phyloP scores from a whole-genome alignment of 2,329 filamentous ascomycete species.

The Graphium sp. region DNA sequence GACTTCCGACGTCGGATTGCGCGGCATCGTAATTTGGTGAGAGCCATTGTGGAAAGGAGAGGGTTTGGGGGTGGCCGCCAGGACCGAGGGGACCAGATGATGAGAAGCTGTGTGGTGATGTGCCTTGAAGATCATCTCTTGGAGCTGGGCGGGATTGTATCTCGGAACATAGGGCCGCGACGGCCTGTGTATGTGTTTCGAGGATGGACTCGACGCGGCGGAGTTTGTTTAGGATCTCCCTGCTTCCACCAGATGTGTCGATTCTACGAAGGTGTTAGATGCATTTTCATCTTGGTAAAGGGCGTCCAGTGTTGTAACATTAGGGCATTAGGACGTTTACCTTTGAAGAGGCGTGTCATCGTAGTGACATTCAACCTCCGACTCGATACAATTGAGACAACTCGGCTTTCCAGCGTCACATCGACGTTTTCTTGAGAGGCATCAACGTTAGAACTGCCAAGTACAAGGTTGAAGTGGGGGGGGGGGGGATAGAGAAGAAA shows the following conservation, averaged over 20 bases:
- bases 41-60: too few relatives aligned
- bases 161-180: slow-evolving; percentile 7
- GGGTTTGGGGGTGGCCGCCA: too few relatives aligned
- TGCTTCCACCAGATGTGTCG: slow-evolving; percentile 12
- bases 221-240: slow-evolving; percentile 11
- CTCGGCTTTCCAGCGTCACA: slow-evolving; percentile 11
- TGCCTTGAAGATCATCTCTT: slow-evolving; percentile 3
- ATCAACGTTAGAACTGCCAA: neutral
- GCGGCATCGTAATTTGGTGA: neutral
- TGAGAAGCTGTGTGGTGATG: slow-evolving; percentile 7
- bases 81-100: slow-evolving; percentile 4
- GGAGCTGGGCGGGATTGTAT: neutral
- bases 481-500: too few relatives aligned
- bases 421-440: slow-evolving; percentile 10
- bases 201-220: slow-evolving; percentile 11
- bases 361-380: slow-evolving; percentile 11
- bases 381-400: slow-evolving; percentile 10
- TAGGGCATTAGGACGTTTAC: too few relatives aligned
- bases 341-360: slow-evolving; percentile 12
- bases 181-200: slow-evolving; percentile 7
- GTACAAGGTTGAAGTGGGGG: too few relatives aligned
- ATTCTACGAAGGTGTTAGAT: slow-evolving; percentile 9
- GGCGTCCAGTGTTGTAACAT: too few relatives aligned
- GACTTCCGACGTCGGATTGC: slow-evolving; percentile 5
- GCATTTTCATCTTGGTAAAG: too few relatives aligned